Percentiles rank a stretch among this genome's conserved stretches.
Conservation (phyloP, 2,329 filamentous ascomycete species). For the Aspergillus quadrilineatus region DNA sequence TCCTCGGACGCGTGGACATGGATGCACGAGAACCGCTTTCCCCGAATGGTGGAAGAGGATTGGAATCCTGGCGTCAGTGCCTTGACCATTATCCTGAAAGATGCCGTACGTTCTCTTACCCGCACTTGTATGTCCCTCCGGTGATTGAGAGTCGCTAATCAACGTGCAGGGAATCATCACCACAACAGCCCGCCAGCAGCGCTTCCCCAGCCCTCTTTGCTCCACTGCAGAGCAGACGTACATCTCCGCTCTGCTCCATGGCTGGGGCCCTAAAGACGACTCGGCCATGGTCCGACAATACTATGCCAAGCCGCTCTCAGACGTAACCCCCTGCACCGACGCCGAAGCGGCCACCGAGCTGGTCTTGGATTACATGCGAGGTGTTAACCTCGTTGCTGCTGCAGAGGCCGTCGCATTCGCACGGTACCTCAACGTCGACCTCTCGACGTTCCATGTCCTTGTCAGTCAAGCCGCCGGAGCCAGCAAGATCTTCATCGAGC, state of each 20-base stretch:
- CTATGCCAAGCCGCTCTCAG: constrained; percentile 41
- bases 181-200: constrained; percentile 57
- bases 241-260: constrained; percentile 58
- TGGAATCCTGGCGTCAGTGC: constrained; percentile 59
- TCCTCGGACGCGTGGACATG: constrained; percentile 56
- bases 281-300: constrained; percentile 58
- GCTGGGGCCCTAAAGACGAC: constrained; percentile 56
- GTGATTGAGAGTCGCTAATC: not conserved
- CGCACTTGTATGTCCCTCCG: no score
- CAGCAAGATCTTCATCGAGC: constrained; percentile 46
- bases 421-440: constrained; percentile 45
- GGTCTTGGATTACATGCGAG: constrained; percentile 45
- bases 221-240: constrained; percentile 65
- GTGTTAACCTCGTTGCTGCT: constrained; percentile 51
- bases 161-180: constrained; percentile 62
- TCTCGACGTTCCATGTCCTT: constrained; percentile 47
- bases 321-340: constrained; percentile 35
- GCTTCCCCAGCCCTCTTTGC: constrained; percentile 62
- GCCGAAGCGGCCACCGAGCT: constrained; percentile 39
- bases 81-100: constrained; percentile 61
- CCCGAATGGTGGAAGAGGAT: constrained; percentile 54
- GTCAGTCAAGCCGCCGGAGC: constrained; percentile 50
- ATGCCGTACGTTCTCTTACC: constrained; percentile 39
- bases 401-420: constrained; percentile 52
- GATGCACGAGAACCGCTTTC: constrained; percentile 62